Base-by-base conservation (phyloP, 148 eudicot species). In the Vaccinium vitisidaea region DNA sequence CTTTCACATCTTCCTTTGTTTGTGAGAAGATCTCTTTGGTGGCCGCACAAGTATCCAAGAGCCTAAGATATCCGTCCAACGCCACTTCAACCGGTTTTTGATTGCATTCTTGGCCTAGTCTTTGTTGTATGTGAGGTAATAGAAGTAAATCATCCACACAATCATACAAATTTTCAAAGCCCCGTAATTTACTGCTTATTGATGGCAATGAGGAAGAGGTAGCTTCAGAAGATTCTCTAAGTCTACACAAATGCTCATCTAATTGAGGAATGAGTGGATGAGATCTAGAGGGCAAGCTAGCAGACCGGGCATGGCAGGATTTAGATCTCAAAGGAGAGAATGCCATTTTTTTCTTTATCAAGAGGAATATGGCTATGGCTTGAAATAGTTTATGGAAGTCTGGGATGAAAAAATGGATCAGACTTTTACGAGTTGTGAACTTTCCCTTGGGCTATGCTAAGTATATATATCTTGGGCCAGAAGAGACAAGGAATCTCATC, bases 181-280 rank as follows among this genome's bases (percentile, higher is more conserved):
- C 70, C 30, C 55, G 79, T 63, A 90, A 85, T 11, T 49, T 75
- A 48, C 85, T 76, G 84, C 87, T 85, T 75, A 90, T 18, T 6
- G 91, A 86, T 16, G 92, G 84, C 16, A 91, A 82, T n/a, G 91
- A 86, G 27, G 90, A 71, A 5, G 90, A 82, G 67, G 92, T 77
- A 48, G 86, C 69, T 86, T 88, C 87, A 53, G 86, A 85, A 46
- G 89, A 27, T 27, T 27, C 86, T 18, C 80, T 87, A 77, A 88
- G 78, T 80, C 88, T 86, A 76, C 86, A 59, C 54, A 87, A 78
- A 27, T 84, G 90, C 59, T 87, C 82, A 4, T 87, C 84, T 63
- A 86, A 71, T 65, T 86, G 84, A 74, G 83, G 83, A 32, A 54
- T 77, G 36, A 75, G 58, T 2, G 87, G 90, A 55, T 86, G 84